Conservation (phyloP, 495 filamentous ascomycete genomes). For the Aspergillus cristatus region DNA sequence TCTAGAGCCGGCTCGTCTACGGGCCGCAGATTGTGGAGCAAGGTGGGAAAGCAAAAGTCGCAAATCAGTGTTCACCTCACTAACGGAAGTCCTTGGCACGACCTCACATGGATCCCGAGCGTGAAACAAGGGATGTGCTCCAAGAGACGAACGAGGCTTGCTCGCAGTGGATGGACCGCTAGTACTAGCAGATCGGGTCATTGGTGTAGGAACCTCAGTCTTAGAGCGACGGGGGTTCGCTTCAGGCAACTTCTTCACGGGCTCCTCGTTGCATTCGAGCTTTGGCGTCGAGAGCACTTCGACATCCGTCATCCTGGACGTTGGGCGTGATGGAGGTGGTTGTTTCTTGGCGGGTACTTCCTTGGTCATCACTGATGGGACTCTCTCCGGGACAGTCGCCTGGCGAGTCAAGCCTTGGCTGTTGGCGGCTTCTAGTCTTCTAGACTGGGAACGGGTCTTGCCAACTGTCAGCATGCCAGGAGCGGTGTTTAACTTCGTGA, state of each 20-base stretch:
- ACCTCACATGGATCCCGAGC: slow-evolving; percentile 26
- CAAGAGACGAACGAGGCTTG: slow-evolving; percentile 32
- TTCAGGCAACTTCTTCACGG: not conserved
- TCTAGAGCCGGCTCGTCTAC: slow-evolving; percentile 22
- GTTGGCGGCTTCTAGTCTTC: slow-evolving; percentile 27
- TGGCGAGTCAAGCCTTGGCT: slow-evolving; percentile 12
- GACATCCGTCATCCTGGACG: slow-evolving; percentile 1
- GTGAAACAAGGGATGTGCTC: slow-evolving; percentile 31
- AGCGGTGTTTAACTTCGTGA: slow-evolving; percentile 23
- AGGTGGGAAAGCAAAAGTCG: slow-evolving; percentile 36
- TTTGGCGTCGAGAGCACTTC: not conserved
- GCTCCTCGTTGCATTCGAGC: not conserved
- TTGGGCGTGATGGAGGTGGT: slow-evolving; percentile 2
- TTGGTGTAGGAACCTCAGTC: not conserved
- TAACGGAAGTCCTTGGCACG: slow-evolving; percentile 28
- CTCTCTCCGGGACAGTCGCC: slow-evolving; percentile 15
- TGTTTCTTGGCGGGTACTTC: slow-evolving; percentile 7
- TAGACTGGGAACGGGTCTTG: slow-evolving; percentile 40
- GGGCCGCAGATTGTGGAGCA: slow-evolving; percentile 23
- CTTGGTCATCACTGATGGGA: slow-evolving; percentile 13
- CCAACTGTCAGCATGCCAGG: slow-evolving; percentile 30
- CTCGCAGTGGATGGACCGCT: slow-evolving; percentile 11
- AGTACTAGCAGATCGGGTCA: slow-evolving; percentile 24
- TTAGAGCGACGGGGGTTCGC: no score
- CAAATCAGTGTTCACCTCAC: slow-evolving; percentile 32